Evolutionary conservation across 352 stramenopile genomes (phyloP).

Genomic region (Peronosclerospora sorghi): DNA sequence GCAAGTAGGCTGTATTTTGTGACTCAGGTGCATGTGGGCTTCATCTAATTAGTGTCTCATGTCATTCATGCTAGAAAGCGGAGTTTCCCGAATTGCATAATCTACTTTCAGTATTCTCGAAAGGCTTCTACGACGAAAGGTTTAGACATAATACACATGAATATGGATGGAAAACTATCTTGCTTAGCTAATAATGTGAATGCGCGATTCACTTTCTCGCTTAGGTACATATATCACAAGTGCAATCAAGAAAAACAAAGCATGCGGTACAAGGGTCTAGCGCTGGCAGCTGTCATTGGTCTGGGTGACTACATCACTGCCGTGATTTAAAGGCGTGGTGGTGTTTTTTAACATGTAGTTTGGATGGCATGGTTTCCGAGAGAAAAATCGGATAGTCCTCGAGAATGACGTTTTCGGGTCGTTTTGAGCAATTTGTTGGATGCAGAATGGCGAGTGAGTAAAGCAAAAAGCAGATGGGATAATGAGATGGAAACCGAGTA

Average conservation of each 20-base stretch:
- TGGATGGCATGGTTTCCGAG: too few species aligned
- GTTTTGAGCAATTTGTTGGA: too few species aligned
- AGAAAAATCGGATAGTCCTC: too few species aligned
- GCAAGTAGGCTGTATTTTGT: conserved; percentile 19
- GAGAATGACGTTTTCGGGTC: too few species aligned
- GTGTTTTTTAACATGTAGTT: too few species aligned
- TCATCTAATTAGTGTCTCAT: background rate
- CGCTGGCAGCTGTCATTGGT: conserved; percentile 35
- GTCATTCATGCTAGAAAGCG: conserved; percentile 21
- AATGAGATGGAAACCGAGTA: too few species aligned
- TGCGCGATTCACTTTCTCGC: background rate
- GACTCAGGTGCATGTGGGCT: background rate
- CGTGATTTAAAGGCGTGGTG: conserved; percentile 19
- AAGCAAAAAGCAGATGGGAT: too few species aligned
- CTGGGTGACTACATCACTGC: conserved; percentile 44
- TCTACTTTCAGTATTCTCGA: conserved; percentile 50
- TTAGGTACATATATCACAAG: conserved; percentile 45
- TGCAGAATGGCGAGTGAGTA: too few species aligned
- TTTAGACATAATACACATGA: conserved; percentile 11
- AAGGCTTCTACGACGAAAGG: conserved; percentile 61
- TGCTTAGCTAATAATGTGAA: background rate
- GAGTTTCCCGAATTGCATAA: conserved; percentile 54
- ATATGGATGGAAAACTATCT: background rate
- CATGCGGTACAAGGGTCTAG: conserved; percentile 42
- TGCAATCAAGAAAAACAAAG: conserved; percentile 42